Conservation (phyloP, 192 early-diverging fungal genomes). For the Pecoramyces ruminantium region DNA sequence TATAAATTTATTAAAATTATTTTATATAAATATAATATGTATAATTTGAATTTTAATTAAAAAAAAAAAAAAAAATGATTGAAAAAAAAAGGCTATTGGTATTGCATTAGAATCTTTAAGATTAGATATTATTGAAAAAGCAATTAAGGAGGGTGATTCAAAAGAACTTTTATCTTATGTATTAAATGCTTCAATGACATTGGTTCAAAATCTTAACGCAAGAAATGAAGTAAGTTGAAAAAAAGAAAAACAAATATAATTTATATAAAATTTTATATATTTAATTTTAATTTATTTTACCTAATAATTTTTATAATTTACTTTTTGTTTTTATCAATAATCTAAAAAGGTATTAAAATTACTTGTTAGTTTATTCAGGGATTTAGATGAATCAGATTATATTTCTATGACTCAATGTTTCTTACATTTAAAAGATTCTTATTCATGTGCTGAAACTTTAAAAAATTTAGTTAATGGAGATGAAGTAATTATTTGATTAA, state of each 20-base stretch:
- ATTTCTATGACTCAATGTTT: conserved; percentile 80
- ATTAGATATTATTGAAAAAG: conserved; percentile 76
- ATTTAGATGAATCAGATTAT: conserved; percentile 71
- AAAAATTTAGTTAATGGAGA: conserved; percentile 41
- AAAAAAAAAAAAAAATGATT: too few relatives aligned
- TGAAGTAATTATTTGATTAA: conserved; percentile 18
- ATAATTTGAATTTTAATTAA: too few relatives aligned
- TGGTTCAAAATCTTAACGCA: conserved; percentile 65
- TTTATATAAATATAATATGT: too few relatives aligned
- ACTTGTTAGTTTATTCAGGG: conserved; percentile 55
- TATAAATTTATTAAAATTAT: too few relatives aligned
- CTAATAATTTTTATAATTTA: too few relatives aligned
- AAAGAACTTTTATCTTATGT: conserved; percentile 65
- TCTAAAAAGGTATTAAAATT: conserved; percentile 41
- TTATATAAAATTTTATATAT: too few relatives aligned
- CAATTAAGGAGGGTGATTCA: conserved; percentile 52
- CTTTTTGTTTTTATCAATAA: neutral
- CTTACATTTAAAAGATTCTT: conserved; percentile 73
- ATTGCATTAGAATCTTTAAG: conserved; percentile 86
- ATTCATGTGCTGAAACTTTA: conserved; percentile 55
- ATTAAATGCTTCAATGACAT: conserved; percentile 64
- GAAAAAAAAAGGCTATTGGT: conserved; percentile 67
- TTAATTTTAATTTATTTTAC: too few relatives aligned
- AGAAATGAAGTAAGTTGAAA: conserved; percentile 47
- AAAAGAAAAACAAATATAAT: too few relatives aligned